Conservation (phyloP, 768 basidiomycete species). For the Suillus alpinus region DNA sequence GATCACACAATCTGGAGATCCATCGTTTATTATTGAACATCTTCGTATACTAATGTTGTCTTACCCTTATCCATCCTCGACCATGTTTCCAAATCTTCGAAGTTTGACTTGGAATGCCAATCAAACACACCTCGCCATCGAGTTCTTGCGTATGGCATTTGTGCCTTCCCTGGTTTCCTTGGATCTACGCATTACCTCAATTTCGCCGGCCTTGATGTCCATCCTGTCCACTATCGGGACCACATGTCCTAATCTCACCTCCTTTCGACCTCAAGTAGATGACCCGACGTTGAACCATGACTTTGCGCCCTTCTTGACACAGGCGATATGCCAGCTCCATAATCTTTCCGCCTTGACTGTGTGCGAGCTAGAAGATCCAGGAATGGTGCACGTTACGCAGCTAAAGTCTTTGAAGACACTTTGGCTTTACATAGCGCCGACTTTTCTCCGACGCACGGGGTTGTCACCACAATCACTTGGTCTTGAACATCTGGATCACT, state of each 20-base stretch:
- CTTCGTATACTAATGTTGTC: slow-evolving; percentile 13
- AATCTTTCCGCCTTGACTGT: not conserved
- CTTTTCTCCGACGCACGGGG: not conserved
- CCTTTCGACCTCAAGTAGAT: slow-evolving; percentile 9
- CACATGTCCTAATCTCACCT: slow-evolving; percentile 24
- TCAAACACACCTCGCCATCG: slow-evolving; percentile 15
- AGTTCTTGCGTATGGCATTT: slow-evolving; percentile 25
- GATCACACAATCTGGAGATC: slow-evolving; percentile 16
- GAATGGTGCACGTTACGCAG: not conserved
- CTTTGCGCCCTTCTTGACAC: not conserved
- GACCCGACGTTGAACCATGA: not conserved
- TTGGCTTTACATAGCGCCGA: not conserved
- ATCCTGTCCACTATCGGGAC: slow-evolving; percentile 20
- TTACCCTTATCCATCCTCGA: slow-evolving; percentile 13
- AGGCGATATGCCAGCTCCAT: not conserved
- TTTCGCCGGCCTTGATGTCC: not conserved
- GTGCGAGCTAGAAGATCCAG: not conserved
- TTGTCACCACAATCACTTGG: not conserved
- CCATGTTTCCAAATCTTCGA: slow-evolving; percentile 25
- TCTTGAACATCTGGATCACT: not conserved
- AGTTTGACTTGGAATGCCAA: slow-evolving; percentile 23
- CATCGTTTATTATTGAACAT: slow-evolving; percentile 12
- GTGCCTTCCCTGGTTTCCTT: slow-evolving; percentile 19
- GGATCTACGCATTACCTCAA: slow-evolving; percentile 4
- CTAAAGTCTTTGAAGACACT: not conserved